phyloP scores from a whole-genome alignment of 208 protist genomes.

The Acanthamoeba healyi region DNA sequence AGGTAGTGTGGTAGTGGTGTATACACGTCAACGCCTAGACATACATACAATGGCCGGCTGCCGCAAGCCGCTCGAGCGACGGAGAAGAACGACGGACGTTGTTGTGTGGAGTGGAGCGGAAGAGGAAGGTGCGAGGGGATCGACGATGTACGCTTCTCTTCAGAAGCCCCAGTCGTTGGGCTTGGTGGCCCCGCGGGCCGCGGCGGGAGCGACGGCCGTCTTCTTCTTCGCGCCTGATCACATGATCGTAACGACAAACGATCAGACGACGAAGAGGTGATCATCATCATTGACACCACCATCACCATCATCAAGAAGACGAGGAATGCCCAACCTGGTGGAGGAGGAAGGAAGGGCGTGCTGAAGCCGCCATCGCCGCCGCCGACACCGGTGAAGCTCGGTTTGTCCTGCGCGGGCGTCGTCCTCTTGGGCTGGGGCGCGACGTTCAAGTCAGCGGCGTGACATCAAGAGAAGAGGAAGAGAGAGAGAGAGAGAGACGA shows the following conservation, averaged over 20 bases:
- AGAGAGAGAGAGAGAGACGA: too few species aligned
- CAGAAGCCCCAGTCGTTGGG: slow-evolving; percentile 46
- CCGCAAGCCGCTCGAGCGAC: too few species aligned
- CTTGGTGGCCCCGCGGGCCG: not conserved
- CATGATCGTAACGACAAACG: not conserved
- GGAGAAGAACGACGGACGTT: too few species aligned
- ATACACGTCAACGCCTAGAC: too few species aligned
- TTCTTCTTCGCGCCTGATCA: slow-evolving; percentile 38
- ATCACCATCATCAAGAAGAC: too few species aligned
- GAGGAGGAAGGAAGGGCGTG: slow-evolving; percentile 24
- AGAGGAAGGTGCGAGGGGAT: too few species aligned
- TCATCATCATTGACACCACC: not conserved
- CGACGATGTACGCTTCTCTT: too few species aligned
- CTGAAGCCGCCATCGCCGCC: not conserved
- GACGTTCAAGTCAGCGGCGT: not conserved
- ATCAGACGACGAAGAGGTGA: not conserved
- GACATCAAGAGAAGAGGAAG: not conserved
- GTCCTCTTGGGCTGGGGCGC: not conserved
- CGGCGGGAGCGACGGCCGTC: not conserved
- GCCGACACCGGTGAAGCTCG: not conserved
- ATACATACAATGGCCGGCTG: too few species aligned
- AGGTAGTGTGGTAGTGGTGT: too few species aligned
- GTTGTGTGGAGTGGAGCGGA: too few species aligned
- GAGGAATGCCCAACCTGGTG: not conserved
- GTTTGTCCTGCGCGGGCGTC: not conserved